Evolutionary conservation across 768 basidiomycete genomes (phyloP).

Genomic region (Leccinum sublutescens): DNA sequence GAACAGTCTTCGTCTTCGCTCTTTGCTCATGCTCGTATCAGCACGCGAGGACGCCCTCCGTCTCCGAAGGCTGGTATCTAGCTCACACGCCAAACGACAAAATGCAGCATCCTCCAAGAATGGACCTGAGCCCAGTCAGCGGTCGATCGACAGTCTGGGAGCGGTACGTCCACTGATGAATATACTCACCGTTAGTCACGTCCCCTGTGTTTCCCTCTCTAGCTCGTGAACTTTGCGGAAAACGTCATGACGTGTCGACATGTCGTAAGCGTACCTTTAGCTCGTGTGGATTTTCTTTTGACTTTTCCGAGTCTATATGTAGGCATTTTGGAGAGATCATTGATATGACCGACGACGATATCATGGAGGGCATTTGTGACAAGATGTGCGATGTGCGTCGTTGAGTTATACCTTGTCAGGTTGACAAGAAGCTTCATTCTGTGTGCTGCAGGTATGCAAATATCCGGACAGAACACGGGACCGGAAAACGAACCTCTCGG

Average conservation of each 20-base stretch:
- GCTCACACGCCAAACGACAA: conserved; percentile 45
- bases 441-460: conserved; percentile 64
- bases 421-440: not conserved
- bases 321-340: conserved; percentile 77
- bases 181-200: conserved; percentile 19
- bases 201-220: not conserved
- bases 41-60: conserved; percentile 73
- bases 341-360: conserved; percentile 43
- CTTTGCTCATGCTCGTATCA: conserved; percentile 24
- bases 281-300: not conserved
- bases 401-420: not conserved
- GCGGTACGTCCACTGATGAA: conserved; percentile 41
- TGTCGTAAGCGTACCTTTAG: conserved; percentile 46
- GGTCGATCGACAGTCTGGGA: conserved; percentile 60
- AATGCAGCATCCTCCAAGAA: conserved; percentile 41
- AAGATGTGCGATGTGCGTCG: conserved; percentile 77
- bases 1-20: not conserved
- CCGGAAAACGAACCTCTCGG: conserved; percentile 50
- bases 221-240: conserved; percentile 60
- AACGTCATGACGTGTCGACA: conserved; percentile 62
- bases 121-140: conserved; percentile 64
- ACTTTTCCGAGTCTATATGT: conserved; percentile 57
- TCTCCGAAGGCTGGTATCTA: conserved; percentile 52
- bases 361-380: conserved; percentile 56
- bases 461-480: conserved; percentile 63